phyloP scores from a whole-genome alignment of 169 alveolate genomes.

The Amoebophrya sp. region DNA sequence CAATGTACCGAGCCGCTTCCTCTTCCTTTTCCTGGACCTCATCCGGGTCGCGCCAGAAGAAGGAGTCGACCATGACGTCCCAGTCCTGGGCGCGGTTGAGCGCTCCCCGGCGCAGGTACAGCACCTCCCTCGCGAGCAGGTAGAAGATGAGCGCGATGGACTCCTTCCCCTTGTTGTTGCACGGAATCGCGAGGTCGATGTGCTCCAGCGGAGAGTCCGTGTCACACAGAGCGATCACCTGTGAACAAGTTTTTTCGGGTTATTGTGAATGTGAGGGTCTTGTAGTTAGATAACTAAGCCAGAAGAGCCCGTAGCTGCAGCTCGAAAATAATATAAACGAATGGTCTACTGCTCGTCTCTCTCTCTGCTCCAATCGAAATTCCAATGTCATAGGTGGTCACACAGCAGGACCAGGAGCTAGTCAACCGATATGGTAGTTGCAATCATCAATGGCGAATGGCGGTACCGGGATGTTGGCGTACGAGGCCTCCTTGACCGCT shows the following conservation, averaged over 20 bases:
- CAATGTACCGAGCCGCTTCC: no score
- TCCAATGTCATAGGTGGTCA: no score
- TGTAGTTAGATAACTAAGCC: no score
- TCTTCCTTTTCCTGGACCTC: constrained; percentile 17
- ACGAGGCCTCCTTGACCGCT: constrained; percentile 89
- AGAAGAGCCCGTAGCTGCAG: no score
- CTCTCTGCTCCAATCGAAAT: no score
- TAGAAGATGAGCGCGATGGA: constrained; percentile 95
- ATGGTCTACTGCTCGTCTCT: no score
- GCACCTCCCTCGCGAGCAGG: constrained; percentile 95
- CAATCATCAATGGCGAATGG: no score
- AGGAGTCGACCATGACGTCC: constrained; percentile 49
- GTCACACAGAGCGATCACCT: constrained; percentile 89
- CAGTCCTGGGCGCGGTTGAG: background rate
- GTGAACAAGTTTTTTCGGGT: no score
- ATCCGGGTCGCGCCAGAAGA: constrained; percentile 46
- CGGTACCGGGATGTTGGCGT: constrained; percentile 85
- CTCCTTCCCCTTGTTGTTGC: constrained; percentile 92
- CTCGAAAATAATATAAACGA: no score
- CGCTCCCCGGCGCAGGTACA: constrained; percentile 76
- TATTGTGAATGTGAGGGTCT: no score
- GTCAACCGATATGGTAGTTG: no score
- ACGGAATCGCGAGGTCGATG: constrained; percentile 98
- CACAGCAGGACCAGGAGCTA: no score
- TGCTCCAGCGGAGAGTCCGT: constrained; percentile 92